Evolutionary conservation across 1,284 basidiomycete genomes (phyloP).

Genomic region (Puccinia polysora): DNA sequence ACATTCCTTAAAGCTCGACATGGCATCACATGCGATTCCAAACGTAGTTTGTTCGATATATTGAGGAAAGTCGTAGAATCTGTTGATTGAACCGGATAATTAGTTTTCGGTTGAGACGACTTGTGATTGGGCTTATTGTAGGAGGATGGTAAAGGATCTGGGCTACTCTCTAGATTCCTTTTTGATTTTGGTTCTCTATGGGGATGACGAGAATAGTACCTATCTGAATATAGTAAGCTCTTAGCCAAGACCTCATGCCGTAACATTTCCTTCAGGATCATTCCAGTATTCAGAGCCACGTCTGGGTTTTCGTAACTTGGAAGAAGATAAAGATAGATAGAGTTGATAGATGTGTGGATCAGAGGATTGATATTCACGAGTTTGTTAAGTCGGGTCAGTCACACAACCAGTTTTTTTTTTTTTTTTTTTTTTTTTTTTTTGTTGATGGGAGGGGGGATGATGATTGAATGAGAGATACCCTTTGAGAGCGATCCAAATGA

Average conservation of each 20-base stretch:
- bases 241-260: slow-evolving; percentile 85
- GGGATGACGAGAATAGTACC: slow-evolving; percentile 60
- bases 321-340: not conserved
- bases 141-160: not conserved
- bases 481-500: slow-evolving; percentile 79
- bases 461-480: slow-evolving; percentile 56
- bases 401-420: too few relatives aligned
- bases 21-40: slow-evolving; percentile 95
- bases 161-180: not conserved
- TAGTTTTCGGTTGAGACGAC: too few relatives aligned
- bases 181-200: slow-evolving; percentile 1
- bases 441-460: not conserved
- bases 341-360: not conserved
- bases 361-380: not conserved
- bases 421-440: too few relatives aligned
- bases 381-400: too few relatives aligned
- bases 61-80: slow-evolving; percentile 93
- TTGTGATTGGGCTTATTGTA: slow-evolving; percentile 20
- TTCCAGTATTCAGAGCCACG: slow-evolving; percentile 91
- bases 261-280: slow-evolving; percentile 96
- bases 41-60: slow-evolving; percentile 98
- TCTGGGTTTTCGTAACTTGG: slow-evolving; percentile 81
- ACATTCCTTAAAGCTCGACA: slow-evolving; percentile 77
- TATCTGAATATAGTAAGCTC: slow-evolving; percentile 83
- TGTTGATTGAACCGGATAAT: slow-evolving; percentile 54